Percentiles rank a stretch among this genome's conserved stretches.
Evolutionary conservation across 768 basidiomycete genomes (phyloP).

Genomic region (Suillus americanus): DNA sequence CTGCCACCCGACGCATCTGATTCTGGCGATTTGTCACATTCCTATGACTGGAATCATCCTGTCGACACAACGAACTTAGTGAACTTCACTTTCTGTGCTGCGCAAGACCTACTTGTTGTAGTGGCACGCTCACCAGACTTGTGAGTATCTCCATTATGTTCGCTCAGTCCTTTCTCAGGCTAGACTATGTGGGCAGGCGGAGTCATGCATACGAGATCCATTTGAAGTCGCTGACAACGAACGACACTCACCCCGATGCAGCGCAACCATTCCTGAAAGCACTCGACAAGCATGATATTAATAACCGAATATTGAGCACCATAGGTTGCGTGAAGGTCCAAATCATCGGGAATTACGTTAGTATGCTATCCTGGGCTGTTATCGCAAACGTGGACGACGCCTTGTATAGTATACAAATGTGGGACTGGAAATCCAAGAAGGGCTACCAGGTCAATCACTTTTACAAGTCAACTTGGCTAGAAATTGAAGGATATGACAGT

Average conservation of each 20-base stretch:
- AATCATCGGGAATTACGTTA: slow-evolving; percentile 46
- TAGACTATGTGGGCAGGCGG: slow-evolving; percentile 29
- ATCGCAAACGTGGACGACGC: slow-evolving; percentile 23
- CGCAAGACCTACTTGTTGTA: slow-evolving; percentile 54
- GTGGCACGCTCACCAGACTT: slow-evolving; percentile 39
- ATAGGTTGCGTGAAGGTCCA: slow-evolving; percentile 43
- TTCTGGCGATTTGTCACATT: slow-evolving; percentile 7
- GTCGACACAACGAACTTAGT: slow-evolving; percentile 44
- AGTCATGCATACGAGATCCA: slow-evolving; percentile 48
- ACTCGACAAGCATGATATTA: neutral
- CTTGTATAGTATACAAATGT: slow-evolving; percentile 49
- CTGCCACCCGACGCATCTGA: slow-evolving; percentile 1
- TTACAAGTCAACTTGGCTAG: neutral
- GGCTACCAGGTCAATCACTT: slow-evolving; percentile 31
- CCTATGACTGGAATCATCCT: slow-evolving; percentile 41
- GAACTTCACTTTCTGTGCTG: slow-evolving; percentile 58
- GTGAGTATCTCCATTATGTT: slow-evolving; percentile 29
- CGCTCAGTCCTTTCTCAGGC: slow-evolving; percentile 4
- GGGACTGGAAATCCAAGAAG: slow-evolving; percentile 45
- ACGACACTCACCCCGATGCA: slow-evolving; percentile 50
- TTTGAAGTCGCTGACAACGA: slow-evolving; percentile 48
- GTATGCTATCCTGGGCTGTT: slow-evolving; percentile 46
- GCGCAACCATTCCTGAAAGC: slow-evolving; percentile 32
- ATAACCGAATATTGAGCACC: neutral
- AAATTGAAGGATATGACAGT: slow-evolving; percentile 28